phyloP scores from a whole-genome alignment of 2,329 filamentous ascomycete species.

The Xylariaceae sp. region DNA sequence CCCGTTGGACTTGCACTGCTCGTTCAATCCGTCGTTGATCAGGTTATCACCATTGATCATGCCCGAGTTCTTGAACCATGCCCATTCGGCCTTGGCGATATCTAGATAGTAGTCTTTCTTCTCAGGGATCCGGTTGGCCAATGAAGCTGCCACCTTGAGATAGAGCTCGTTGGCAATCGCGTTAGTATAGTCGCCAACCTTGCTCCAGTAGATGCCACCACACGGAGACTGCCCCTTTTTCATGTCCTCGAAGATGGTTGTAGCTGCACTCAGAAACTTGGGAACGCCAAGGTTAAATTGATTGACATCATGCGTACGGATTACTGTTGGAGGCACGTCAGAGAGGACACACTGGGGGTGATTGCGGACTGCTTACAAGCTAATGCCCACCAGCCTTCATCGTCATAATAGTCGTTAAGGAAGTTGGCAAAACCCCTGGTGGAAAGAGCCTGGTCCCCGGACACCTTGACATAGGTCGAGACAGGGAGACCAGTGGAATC shows the following conservation, averaged over 20 bases:
- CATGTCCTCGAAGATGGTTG: slow-evolving; percentile 51
- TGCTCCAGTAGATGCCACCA: slow-evolving; percentile 55
- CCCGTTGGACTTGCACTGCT: slow-evolving; percentile 44
- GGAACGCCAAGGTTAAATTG: slow-evolving; percentile 33
- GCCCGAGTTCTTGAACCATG: slow-evolving; percentile 46
- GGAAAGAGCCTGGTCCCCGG: slow-evolving; percentile 21
- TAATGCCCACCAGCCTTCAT: slow-evolving; percentile 59
- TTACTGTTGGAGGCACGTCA: slow-evolving; percentile 27
- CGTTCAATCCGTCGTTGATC: slow-evolving; percentile 49
- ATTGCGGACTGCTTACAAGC: slow-evolving; percentile 27
- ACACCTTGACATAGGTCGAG: slow-evolving; percentile 24
- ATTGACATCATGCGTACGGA: slow-evolving; percentile 46
- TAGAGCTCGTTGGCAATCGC: slow-evolving; percentile 53
- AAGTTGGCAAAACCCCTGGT: slow-evolving; percentile 40
- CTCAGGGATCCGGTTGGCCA: slow-evolving; percentile 42
- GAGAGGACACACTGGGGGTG: slow-evolving; percentile 1
- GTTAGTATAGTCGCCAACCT: slow-evolving; percentile 44
- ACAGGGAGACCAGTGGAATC: slow-evolving; percentile 21
- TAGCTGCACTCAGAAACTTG: slow-evolving; percentile 46
- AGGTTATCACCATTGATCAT: slow-evolving; percentile 45
- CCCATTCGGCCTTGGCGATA: slow-evolving; percentile 44
- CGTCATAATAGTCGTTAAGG: slow-evolving; percentile 54
- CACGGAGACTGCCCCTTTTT: slow-evolving; percentile 42
- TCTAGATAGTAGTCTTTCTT: slow-evolving; percentile 38
- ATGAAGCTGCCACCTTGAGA: slow-evolving; percentile 45